Conservation (phyloP, 2,329 filamentous ascomycete species). For the Colletotrichum kahawae region DNA sequence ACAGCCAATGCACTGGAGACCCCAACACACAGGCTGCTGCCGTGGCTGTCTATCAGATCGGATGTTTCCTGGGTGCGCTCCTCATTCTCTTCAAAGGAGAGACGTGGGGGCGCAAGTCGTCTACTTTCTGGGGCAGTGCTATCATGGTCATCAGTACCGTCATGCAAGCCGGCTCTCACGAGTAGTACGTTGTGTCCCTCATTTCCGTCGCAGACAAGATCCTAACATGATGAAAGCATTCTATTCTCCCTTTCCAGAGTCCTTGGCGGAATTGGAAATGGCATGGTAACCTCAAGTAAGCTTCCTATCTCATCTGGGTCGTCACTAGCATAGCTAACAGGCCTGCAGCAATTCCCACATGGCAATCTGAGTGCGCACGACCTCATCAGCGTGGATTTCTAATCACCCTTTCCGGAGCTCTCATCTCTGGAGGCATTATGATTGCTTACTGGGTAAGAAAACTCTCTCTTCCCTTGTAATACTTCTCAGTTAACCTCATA, state of each 20-base stretch:
- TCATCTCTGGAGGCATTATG: slow-evolving; percentile 33
- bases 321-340: neutral
- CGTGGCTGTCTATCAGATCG: slow-evolving; percentile 32
- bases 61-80: slow-evolving; percentile 32
- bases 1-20: slow-evolving; percentile 27
- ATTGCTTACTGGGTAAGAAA: slow-evolving; percentile 35
- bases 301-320: neutral
- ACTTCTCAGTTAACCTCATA: neutral
- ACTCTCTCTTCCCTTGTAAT: neutral
- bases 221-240: neutral
- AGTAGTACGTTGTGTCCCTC: slow-evolving; percentile 13
- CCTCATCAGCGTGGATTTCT: slow-evolving; percentile 31
- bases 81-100: slow-evolving; percentile 34
- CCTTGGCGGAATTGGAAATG: slow-evolving; percentile 28
- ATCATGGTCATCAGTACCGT: slow-evolving; percentile 35
- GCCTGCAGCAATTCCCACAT: slow-evolving; percentile 27
- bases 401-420: slow-evolving; percentile 30
- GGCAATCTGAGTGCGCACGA: slow-evolving; percentile 33
- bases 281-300: slow-evolving; percentile 31
- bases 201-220: neutral
- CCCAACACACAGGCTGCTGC: slow-evolving; percentile 33
- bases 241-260: neutral
- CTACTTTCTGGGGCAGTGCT: slow-evolving; percentile 34
- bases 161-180: slow-evolving; percentile 28
- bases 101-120: slow-evolving; percentile 33